phyloP scores from a whole-genome alignment of 805 yeast genomes.

The Monosporozyma yasuniensis region DNA sequence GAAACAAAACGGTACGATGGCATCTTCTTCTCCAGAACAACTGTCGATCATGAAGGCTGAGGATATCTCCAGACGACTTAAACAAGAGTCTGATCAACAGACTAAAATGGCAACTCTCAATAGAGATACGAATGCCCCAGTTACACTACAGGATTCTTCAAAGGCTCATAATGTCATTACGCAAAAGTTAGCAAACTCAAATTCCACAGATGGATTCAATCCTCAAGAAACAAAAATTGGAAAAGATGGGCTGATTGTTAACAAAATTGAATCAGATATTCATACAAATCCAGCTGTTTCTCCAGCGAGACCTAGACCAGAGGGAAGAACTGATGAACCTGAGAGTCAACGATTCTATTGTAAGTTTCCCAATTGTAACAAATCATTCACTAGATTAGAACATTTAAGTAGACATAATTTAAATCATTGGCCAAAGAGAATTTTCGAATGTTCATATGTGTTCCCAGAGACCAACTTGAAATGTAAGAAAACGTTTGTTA shows the following conservation, averaged over 20 bases:
- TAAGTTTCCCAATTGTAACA: constrained; percentile 43
- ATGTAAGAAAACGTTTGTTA: constrained; percentile 53
- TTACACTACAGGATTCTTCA: not conserved
- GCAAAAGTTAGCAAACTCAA: not conserved
- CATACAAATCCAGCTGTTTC: not conserved
- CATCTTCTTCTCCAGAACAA: not conserved
- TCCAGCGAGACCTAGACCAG: not conserved
- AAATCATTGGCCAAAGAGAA: constrained; percentile 46
- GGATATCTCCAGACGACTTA: not conserved
- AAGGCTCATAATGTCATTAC: not conserved
- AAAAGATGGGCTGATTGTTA: not conserved
- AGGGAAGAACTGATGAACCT: not conserved
- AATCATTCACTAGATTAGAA: constrained; percentile 50
- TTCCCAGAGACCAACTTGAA: constrained; percentile 23
- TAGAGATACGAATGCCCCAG: not conserved
- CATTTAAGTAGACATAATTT: constrained; percentile 55
- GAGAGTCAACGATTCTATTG: constrained; percentile 30
- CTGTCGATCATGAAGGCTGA: not conserved
- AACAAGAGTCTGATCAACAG: not conserved
- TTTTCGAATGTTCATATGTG: constrained; percentile 38
- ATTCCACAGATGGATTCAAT: not conserved
- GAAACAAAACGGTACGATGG: not conserved
- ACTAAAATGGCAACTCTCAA: not conserved
- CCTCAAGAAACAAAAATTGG: not conserved
- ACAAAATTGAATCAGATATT: not conserved